Evolutionary conservation across 1,284 basidiomycete species (phyloP).

Genomic region (Sporisorium scitamineum): DNA sequence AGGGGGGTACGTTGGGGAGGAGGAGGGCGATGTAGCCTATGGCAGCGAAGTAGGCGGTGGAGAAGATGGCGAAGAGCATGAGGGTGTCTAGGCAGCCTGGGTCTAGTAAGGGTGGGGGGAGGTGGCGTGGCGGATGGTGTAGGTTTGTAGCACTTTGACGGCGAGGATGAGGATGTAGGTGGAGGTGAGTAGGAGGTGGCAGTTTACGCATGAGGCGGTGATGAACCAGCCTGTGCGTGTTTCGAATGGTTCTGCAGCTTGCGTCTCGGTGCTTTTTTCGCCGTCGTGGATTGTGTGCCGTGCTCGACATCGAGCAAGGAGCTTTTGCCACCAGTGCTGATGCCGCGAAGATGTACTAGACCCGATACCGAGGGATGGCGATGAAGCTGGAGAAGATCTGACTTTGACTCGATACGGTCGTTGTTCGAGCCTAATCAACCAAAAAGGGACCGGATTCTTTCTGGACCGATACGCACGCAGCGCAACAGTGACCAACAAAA

Average conservation of each 20-base stretch:
- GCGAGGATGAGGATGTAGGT: slow-evolving; percentile 18
- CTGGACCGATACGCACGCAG: slow-evolving; percentile 18
- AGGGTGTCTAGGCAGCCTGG: slow-evolving; percentile 8
- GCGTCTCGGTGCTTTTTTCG: neutral
- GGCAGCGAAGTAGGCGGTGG: slow-evolving; percentile 25
- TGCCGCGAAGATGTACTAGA: no score
- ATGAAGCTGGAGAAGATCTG: no score
- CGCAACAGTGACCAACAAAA: slow-evolving; percentile 18
- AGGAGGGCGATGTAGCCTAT: slow-evolving; percentile 42
- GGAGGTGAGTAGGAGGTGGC: slow-evolving; percentile 27
- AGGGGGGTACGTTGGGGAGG: slow-evolving; percentile 20
- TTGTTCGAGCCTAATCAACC: slow-evolving; percentile 26
- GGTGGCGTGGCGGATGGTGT: neutral
- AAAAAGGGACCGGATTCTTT: slow-evolving; percentile 21
- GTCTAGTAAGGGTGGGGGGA: slow-evolving; percentile 6
- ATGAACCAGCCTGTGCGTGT: slow-evolving; percentile 22
- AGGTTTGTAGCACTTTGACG: slow-evolving; percentile 9
- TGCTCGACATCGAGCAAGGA: neutral
- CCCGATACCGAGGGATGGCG: neutral
- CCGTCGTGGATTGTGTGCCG: neutral
- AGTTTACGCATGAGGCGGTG: slow-evolving; percentile 38
- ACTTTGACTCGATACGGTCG: slow-evolving; percentile 11
- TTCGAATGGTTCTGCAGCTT: no score
- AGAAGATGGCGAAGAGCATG: slow-evolving; percentile 24
- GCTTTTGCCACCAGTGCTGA: neutral